Evolutionary conservation across 768 basidiomycete species (phyloP).

Genomic region (Trametopsis cervina): DNA sequence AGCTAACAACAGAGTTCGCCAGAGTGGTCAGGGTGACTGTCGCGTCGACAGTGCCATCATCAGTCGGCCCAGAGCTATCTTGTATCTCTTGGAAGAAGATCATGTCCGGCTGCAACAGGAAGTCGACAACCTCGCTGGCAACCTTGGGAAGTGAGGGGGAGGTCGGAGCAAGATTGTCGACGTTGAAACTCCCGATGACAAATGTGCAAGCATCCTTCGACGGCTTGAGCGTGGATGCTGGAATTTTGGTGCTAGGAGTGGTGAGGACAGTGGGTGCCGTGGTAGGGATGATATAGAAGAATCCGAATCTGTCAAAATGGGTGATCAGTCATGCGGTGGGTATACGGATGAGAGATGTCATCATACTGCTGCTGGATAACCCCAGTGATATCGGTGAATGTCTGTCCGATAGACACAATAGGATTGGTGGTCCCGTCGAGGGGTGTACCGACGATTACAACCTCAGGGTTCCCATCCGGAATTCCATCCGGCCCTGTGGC

Average conservation of each 20-base stretch:
- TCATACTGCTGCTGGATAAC: constrained; percentile 42
- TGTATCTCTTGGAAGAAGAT: constrained; percentile 60
- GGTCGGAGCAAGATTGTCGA: constrained; percentile 17
- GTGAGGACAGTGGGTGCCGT: constrained; percentile 46
- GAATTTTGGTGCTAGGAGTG: constrained; percentile 27
- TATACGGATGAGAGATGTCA: background rate
- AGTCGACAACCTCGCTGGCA: constrained; percentile 43
- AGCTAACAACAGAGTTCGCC: constrained; percentile 36
- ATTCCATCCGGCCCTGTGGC: constrained; percentile 38
- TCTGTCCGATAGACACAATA: constrained; percentile 37
- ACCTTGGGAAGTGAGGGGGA: constrained; percentile 21
- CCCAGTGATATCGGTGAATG: constrained; percentile 45
- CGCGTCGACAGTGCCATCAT: constrained; percentile 46
- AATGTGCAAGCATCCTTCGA: constrained; percentile 32
- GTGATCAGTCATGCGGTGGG: background rate
- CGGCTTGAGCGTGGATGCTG: constrained; percentile 33
- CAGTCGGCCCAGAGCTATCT: constrained; percentile 43
- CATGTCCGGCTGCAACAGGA: constrained; percentile 45
- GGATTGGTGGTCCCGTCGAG: constrained; percentile 51
- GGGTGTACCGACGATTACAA: constrained; percentile 44
- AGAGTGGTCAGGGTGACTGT: constrained; percentile 45
- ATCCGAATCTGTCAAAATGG: constrained; percentile 27
- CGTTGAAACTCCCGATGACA: constrained; percentile 53
- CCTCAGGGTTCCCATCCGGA: constrained; percentile 53
- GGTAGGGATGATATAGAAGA: constrained; percentile 49